A percentile compares a stretch with the other conserved stretches of the same genome.
Evolutionary conservation across 202 grass and related monocot genomes (phyloP).

Genomic region (Musa balbisiana): DNA sequence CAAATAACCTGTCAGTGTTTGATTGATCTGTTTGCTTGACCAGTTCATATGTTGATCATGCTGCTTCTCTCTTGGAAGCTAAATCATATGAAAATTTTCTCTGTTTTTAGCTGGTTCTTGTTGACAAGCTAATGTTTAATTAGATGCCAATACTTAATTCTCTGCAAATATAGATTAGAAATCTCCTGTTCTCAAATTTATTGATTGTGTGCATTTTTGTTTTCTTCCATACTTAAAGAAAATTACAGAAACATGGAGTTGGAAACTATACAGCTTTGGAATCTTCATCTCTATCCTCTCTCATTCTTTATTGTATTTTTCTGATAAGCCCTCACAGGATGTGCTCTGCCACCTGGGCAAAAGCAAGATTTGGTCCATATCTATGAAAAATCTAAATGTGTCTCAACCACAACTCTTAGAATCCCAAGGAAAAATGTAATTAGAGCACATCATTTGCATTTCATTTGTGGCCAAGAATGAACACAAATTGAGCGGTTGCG

Average conservation of each 20-base stretch:
- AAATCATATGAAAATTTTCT: too few relatives aligned
- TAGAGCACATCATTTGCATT: background rate
- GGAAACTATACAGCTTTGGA: background rate
- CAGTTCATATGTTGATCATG: too few relatives aligned
- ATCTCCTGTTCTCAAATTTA: too few relatives aligned
- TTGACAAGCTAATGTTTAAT: too few relatives aligned
- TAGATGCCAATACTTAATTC: too few relatives aligned
- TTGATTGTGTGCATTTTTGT: too few relatives aligned
- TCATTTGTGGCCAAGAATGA: background rate
- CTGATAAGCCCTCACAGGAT: background rate
- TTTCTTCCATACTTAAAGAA: too few relatives aligned
- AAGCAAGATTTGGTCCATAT: slow-evolving; percentile 1
- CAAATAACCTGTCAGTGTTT: background rate
- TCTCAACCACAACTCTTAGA: too few relatives aligned
- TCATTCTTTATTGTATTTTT: background rate
- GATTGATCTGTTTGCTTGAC: background rate
- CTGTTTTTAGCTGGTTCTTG: too few relatives aligned
- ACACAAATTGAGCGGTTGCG: background rate
- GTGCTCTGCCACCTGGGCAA: background rate
- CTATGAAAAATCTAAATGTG: background rate
- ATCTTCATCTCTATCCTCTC: background rate
- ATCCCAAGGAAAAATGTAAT: background rate
- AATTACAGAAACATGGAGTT: too few relatives aligned
- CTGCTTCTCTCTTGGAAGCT: too few relatives aligned
- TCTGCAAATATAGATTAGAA: too few relatives aligned